Base-by-base conservation (phyloP, 257 asterid species). In the Knoxia roxburghii region DNA sequence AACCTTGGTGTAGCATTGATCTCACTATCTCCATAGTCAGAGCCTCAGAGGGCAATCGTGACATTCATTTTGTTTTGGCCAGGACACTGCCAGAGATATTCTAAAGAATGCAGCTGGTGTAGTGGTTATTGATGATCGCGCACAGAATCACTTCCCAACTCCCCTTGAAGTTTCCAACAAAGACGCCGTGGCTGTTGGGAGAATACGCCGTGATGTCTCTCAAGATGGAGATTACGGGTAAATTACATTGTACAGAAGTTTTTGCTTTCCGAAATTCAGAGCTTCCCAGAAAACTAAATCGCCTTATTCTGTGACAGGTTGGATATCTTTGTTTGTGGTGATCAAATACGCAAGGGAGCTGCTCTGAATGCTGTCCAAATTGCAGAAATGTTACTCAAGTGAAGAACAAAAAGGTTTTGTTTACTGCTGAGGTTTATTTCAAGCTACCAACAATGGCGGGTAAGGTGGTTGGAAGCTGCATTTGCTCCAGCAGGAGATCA, bases 261-360 rank as follows among this genome's bases (percentile, higher is more conserved):
- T 12, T 64, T 18, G 20, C 43, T 43, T 64, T 3, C 4, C 15
- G n/a, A 24, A 7, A 32, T 29, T 33, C 60, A 4, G 13, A 24
- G 29, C 6, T 45, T 0, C 51, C 41, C 35, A 30, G n/a, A 9
- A 26, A 35, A 13, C 53, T 48, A 70, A 37, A 33, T 48, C 6
- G 11, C 29, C 29, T 27, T 9, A 15, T 5, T 66, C 39, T 67
- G 17, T n/a, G 61, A 64, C 78, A 89, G 95, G 83, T 72, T 89
- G 91, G 98, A 91, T 82, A 89, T 89, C 26, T 91, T 91, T 75
- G 92, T 89, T 37, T 91, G 98, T 65, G 98, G 98, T 43, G 98
- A 91, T 75, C 98, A 91, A 89, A 89, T 89, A 80, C 98, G 96
- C 76, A 89, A 91, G 68, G 98, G 96, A 63, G 96, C 96, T 67